Evolutionary conservation across 2,329 filamentous ascomycete genomes (phyloP).

Genomic region (Fusarium sp.): DNA sequence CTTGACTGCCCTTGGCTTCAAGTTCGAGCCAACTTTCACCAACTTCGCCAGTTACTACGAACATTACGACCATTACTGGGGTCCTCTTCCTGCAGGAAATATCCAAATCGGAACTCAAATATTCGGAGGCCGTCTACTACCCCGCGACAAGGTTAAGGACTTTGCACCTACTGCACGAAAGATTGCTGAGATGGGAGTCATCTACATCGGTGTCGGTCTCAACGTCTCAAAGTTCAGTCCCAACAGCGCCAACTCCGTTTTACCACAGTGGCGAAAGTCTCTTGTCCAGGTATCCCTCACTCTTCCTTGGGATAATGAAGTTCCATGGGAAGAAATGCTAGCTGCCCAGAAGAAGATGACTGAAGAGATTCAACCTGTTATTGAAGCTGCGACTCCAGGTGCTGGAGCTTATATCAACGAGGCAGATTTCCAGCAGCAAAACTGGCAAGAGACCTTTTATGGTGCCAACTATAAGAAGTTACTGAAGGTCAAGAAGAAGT

Average conservation of each 20-base stretch:
- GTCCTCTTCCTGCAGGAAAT: constrained; percentile 55
- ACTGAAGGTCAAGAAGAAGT: constrained; percentile 60
- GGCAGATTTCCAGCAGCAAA: constrained; percentile 58
- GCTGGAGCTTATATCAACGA: constrained; percentile 64
- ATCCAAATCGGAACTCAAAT: constrained; percentile 47
- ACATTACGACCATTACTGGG: constrained; percentile 58
- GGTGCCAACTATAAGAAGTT: constrained; percentile 59
- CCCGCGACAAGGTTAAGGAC: constrained; percentile 49
- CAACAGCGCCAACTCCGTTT: constrained; percentile 50
- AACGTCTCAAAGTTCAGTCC: constrained; percentile 45
- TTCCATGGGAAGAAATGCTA: constrained; percentile 47
- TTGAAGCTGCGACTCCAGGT: constrained; percentile 54
- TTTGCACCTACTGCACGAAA: constrained; percentile 29
- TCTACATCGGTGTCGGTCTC: constrained; percentile 47
- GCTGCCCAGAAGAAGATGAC: constrained; percentile 48
- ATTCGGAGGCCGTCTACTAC: constrained; percentile 58
- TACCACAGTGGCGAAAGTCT: constrained; percentile 56
- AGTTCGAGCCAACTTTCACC: constrained; percentile 21
- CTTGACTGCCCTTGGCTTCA: constrained; percentile 22
- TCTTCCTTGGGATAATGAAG: constrained; percentile 47
- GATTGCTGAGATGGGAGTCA: constrained; percentile 40
- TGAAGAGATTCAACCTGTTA: constrained; percentile 39
- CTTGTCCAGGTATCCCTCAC: constrained; percentile 49
- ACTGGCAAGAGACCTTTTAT: constrained; percentile 60
- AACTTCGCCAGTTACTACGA: constrained; percentile 50